phyloP scores from a whole-genome alignment of 192 early-diverging fungal species.

The Podila epigama region DNA sequence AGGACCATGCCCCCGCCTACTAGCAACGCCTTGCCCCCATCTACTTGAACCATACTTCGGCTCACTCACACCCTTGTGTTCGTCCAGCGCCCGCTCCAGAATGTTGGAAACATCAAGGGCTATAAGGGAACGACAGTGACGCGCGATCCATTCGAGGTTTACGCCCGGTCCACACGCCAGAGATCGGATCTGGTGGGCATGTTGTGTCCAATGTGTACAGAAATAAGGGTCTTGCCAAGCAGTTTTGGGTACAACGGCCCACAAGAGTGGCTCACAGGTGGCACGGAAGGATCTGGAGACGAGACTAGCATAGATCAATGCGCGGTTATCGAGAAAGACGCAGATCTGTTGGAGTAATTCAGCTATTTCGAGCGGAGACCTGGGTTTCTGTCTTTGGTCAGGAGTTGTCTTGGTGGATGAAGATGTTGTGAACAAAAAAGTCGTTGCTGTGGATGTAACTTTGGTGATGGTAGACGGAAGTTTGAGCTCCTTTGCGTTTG shows the following conservation, averaged over 20 bases:
- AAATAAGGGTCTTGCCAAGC: slow-evolving; percentile 28
- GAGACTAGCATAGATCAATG: slow-evolving; percentile 11
- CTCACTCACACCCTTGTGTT: not conserved
- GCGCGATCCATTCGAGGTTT: not conserved
- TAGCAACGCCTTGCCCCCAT: not conserved
- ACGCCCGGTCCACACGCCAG: slow-evolving; percentile 20
- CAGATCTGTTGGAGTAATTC: slow-evolving; percentile 33
- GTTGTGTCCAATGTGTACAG: slow-evolving; percentile 2
- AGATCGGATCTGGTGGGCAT: slow-evolving; percentile 4
- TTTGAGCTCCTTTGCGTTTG: not conserved
- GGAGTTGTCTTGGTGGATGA: not conserved
- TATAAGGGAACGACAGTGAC: slow-evolving; percentile 17
- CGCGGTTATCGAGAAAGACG: slow-evolving; percentile 14
- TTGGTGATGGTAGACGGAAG: too few species aligned
- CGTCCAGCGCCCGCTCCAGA: not conserved
- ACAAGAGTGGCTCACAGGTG: slow-evolving; percentile 21
- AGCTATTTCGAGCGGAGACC: slow-evolving; percentile 9
- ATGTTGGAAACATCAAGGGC: slow-evolving; percentile 24
- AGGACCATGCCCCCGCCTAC: not conserved
- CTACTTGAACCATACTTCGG: not conserved
- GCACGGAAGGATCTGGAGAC: slow-evolving; percentile 22
- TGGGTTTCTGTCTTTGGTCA: not conserved
- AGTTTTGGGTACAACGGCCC: slow-evolving; percentile 13
- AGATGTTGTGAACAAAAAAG: too few species aligned
- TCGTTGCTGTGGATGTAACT: too few species aligned